These are phyloP conservation scores for Chlorociboria aeruginascens DNA, from an alignment of 495 filamentous ascomycete species.

Conservation along the genomic window DNA sequence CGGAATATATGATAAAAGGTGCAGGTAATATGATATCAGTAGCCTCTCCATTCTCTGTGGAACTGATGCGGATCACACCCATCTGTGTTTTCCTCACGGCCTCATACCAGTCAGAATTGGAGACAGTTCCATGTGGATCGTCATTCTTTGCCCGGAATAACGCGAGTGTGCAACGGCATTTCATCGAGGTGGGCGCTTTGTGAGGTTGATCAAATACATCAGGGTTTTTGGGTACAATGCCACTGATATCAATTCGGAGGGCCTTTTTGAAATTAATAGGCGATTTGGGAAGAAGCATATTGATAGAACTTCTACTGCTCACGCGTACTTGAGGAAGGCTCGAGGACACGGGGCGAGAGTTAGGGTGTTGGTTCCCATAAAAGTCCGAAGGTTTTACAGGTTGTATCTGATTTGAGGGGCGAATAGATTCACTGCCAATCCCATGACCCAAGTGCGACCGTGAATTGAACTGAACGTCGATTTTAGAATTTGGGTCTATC, in stretches of 20 bases:
- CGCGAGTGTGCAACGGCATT: neutral
- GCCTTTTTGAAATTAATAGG: slow-evolving; percentile 24
- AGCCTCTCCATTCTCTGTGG: neutral
- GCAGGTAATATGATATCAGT: slow-evolving; percentile 24
- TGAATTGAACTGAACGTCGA: too few species aligned
- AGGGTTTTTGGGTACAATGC: slow-evolving; percentile 20
- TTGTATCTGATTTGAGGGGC: neutral
- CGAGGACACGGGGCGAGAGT: neutral
- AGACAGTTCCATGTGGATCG: slow-evolving; percentile 1
- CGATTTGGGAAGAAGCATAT: slow-evolving; percentile 20
- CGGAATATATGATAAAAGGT: slow-evolving; percentile 34
- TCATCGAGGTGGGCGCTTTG: neutral
- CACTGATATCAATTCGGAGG: slow-evolving; percentile 35
- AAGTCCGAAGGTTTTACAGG: slow-evolving; percentile 8
- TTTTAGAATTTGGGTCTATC: too few species aligned
- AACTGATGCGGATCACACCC: slow-evolving; percentile 7
- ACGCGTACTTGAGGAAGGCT: neutral
- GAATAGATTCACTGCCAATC: too few species aligned
- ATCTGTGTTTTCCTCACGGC: neutral
- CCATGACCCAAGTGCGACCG: slow-evolving; percentile 1
- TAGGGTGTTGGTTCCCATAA: slow-evolving; percentile 3
- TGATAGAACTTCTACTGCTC: slow-evolving; percentile 7
- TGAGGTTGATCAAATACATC: neutral
- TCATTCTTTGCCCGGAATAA: slow-evolving; percentile 12
- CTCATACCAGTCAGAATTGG: slow-evolving; percentile 4